A percentile compares a stretch with the other conserved stretches of the same genome.
Evolutionary conservation across 164 flowering plant genomes (phyloP).

Genomic region (Litsea cubeba): DNA sequence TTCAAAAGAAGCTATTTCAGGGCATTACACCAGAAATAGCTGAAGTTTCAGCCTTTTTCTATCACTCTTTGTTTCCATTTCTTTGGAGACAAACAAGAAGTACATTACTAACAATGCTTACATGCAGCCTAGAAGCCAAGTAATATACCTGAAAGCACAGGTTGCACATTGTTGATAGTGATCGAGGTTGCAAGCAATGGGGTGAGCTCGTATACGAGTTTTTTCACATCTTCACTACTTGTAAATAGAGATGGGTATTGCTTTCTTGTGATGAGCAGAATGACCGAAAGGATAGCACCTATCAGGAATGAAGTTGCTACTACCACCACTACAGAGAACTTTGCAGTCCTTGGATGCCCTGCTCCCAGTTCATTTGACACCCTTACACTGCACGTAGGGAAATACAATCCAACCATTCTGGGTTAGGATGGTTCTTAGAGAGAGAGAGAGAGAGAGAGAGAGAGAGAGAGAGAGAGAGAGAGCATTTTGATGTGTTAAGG

Average conservation of each 20-base stretch:
- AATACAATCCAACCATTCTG: neutral
- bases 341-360: conserved; percentile 19
- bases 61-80: too few species aligned
- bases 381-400: conserved; percentile 15
- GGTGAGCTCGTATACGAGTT: conserved; percentile 15
- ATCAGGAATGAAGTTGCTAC: conserved; percentile 12
- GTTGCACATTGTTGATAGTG: conserved; percentile 16
- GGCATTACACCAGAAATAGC: too few species aligned
- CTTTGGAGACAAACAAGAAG: too few species aligned
- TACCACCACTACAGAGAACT: conserved; percentile 18
- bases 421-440: too few species aligned
- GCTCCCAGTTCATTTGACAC: conserved; percentile 21
- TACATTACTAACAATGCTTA: too few species aligned
- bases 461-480: too few species aligned
- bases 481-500: too few species aligned
- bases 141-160: conserved; percentile 17
- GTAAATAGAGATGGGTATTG: conserved; percentile 12
- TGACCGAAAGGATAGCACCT: conserved; percentile 3
- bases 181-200: conserved; percentile 17
- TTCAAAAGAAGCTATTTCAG: too few species aligned
- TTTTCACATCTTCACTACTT: conserved; percentile 10
- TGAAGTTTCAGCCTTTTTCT: too few species aligned
- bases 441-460: too few species aligned
- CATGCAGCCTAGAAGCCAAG: too few species aligned
- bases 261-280: conserved; percentile 8